Evolutionary conservation across 257 asterid species (phyloP), one percentile per base, ranked within the genome.

Genomic region (Lycium ferocissimum): DNA sequence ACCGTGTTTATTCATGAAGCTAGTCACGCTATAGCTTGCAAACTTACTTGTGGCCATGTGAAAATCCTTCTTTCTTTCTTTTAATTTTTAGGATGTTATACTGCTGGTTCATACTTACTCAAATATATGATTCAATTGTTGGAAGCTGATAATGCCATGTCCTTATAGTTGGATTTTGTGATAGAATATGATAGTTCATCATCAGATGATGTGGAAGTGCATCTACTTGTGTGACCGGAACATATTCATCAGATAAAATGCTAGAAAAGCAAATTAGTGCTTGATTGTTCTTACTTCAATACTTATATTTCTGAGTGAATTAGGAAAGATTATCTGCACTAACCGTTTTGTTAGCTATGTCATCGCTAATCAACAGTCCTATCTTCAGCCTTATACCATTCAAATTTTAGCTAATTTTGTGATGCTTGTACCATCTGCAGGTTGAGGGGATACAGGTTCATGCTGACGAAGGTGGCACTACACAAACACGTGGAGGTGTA

Each of bases 1-100:
- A 87, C 92, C 2, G 88, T 89, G 71, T 89, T 87, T 76, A 86
- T 89, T 80, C 92, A 89, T 61, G 92, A 89, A 86, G 92, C 90
- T 56, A 89, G 90, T 82, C 92, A 89, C 63, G 90, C 92, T 18
- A 86, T 89, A 84, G 92, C 92, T 81, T 87, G 90, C 84, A 87
- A 87, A 84, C 88, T 89, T 81, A 87, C 90, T 62, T 87, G 92
- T 45, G 92, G 92, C 63, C 90, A 89, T 79, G 92, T 86, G 76
- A 87, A 87, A 9, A 54, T 80, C 37, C 45, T 38, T 11, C 49
- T 11, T 70, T 40, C 33, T 13, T 53, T 80, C 57, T 17, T 43
- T 59, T 3, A 37, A 82, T n/a, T n/a, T 17, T 33, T 7, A 51
- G 45, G 45, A 69, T 69, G 40, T 35, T 20, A 26, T 43, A 0